Evolutionary conservation across 495 filamentous ascomycete genomes (phyloP).

Genomic region (Schizothecium vesticola): DNA sequence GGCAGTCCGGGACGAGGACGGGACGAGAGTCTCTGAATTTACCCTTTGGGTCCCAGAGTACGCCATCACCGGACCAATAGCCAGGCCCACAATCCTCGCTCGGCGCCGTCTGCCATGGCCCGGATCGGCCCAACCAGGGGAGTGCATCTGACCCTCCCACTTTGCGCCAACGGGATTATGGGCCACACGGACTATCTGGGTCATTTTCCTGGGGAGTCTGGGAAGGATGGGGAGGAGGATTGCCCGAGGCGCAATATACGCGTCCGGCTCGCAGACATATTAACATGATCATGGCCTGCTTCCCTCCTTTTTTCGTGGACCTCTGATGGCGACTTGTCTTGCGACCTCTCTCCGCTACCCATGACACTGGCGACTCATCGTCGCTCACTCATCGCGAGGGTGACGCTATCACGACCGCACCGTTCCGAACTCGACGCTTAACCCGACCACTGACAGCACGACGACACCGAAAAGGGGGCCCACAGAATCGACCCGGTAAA

Average conservation of each 20-base stretch:
- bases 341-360: neutral
- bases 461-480: neutral
- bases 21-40: constrained; percentile 7
- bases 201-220: neutral
- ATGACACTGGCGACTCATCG: neutral
- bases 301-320: neutral
- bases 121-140: constrained; percentile 1
- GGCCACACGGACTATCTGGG: neutral
- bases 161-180: neutral
- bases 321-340: neutral
- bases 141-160: constrained; percentile 5
- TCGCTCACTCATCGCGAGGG: neutral
- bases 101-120: neutral
- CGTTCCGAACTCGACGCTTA: neutral
- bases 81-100: neutral
- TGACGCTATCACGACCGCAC: neutral
- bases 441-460: neutral
- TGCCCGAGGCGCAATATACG: neutral
- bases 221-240: neutral
- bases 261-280: neutral
- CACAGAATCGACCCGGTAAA: neutral
- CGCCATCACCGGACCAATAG: constrained; percentile 4
- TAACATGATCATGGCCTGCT: neutral
- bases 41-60: constrained; percentile 6
- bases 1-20: constrained; percentile 10